Evolutionary conservation across 306 rosid species (phyloP).

Genomic region (Purshia tridentata): DNA sequence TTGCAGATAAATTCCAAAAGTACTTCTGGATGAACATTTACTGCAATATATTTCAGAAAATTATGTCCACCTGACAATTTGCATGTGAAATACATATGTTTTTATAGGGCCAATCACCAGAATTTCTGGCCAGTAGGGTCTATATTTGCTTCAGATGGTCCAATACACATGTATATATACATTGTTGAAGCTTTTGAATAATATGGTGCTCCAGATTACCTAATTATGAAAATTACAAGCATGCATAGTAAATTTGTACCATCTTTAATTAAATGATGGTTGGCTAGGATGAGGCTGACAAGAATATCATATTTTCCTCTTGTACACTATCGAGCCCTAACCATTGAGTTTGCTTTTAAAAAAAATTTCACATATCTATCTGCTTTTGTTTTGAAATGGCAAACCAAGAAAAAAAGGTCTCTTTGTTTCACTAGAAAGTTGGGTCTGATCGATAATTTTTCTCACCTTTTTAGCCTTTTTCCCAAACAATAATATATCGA

Average conservation of each 20-base stretch:
- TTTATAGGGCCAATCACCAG: neutral
- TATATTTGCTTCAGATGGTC: neutral
- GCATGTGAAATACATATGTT: neutral
- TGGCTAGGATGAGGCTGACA: slow-evolving; percentile 26
- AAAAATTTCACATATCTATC: slow-evolving; percentile 15
- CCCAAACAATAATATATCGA: neutral
- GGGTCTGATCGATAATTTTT: neutral
- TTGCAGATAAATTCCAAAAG: neutral
- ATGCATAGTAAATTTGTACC: no score
- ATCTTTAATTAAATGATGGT: neutral
- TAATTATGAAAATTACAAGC: neutral
- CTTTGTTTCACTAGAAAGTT: neutral
- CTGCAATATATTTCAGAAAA: neutral
- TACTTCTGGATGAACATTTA: neutral
- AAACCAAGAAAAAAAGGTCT: slow-evolving; percentile 19
- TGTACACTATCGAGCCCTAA: slow-evolving; percentile 34
- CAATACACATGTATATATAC: neutral
- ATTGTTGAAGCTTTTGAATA: neutral
- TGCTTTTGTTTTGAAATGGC: slow-evolving; percentile 38
- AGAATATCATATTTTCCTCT: slow-evolving; percentile 52
- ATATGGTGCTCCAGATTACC: no score
- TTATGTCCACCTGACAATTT: neutral
- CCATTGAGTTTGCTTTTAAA: slow-evolving; percentile 33
- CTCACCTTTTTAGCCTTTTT: neutral
- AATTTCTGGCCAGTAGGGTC: neutral